Conservation (phyloP, 2,329 filamentous ascomycete genomes). For the Nigrospora sphaerica region DNA sequence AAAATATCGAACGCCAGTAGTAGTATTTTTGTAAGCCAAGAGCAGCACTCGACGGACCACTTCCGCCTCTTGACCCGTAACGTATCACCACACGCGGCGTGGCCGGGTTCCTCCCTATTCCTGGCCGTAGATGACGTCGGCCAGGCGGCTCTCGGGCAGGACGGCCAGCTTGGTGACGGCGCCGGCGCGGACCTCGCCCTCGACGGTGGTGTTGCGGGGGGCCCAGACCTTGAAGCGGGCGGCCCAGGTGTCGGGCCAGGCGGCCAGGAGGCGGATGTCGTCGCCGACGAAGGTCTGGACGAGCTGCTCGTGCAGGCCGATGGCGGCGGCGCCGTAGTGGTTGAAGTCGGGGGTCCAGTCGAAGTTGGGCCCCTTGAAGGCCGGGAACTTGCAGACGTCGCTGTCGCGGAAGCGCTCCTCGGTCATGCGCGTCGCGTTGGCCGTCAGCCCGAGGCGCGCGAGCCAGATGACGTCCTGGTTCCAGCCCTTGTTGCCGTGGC, state of each 20-base stretch:
- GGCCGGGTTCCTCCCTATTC: neutral
- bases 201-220: neutral
- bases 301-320: constrained; percentile 1
- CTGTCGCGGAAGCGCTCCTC: constrained; percentile 1
- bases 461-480: constrained; percentile 3
- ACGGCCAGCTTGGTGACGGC: neutral
- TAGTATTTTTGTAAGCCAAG: too few species aligned
- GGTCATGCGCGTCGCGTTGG: neutral
- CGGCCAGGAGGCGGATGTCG: neutral
- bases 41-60: too few species aligned
- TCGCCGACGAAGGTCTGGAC: neutral
- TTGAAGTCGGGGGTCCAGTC: constrained; percentile 1
- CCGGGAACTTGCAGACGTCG: constrained; percentile 1
- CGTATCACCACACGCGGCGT: too few species aligned
- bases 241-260: neutral
- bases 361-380: constrained; percentile 1
- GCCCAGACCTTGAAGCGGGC: constrained; percentile 1
- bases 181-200: neutral
- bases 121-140: neutral
- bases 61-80: too few species aligned
- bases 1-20: too few species aligned
- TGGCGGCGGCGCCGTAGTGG: neutral
- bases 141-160: neutral
- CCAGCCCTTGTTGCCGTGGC: constrained; percentile 2
- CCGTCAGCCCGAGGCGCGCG: neutral